A percentile compares a stretch with the other conserved stretches of the same genome.
Evolutionary conservation across 2,329 filamentous ascomycete genomes (phyloP).

Genomic region (Zelopaecilomyces penicillatus): DNA sequence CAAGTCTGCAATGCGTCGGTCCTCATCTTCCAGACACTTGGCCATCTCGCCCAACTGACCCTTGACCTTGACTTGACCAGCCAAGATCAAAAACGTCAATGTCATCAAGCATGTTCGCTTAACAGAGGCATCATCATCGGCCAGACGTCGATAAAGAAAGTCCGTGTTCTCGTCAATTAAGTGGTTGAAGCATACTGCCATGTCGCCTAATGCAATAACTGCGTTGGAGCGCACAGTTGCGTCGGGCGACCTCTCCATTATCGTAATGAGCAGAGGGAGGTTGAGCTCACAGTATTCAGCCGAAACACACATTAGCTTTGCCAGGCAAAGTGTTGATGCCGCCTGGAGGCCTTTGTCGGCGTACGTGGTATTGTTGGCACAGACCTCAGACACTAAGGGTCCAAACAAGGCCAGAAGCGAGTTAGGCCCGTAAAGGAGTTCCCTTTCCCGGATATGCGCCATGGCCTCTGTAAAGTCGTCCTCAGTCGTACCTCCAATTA

Average conservation of each 20-base stretch:
- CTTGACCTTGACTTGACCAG: constrained; percentile 98
- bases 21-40: constrained; percentile 94
- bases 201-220: constrained; percentile 93
- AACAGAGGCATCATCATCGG: constrained; percentile 79
- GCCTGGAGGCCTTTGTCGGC: constrained; percentile 84
- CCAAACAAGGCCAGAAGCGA: constrained; percentile 88
- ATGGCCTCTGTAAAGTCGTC: constrained; percentile 87
- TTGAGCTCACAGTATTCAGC: constrained; percentile 94
- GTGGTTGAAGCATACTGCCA: constrained; percentile 99
- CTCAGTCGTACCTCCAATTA: constrained; percentile 93
- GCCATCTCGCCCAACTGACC: constrained; percentile 98
- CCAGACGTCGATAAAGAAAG: constrained; percentile 88
- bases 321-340: constrained; percentile 86
- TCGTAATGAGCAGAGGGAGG: constrained; percentile 88
- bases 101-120: constrained; percentile 99
- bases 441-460: constrained; percentile 72
- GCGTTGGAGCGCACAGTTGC: constrained; percentile 92
- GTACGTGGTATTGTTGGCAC: constrained; percentile 88
- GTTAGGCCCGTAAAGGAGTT: constrained; percentile 71
- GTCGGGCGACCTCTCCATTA: constrained; percentile 89
- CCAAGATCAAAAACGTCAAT: constrained; percentile 90
- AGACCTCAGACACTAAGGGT: constrained; percentile 85
- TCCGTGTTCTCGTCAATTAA: constrained; percentile 98
- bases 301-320: constrained; percentile 98
- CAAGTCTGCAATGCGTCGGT: constrained; percentile 87